These are phyloP conservation scores for Candida cerambycidarum DNA, from an alignment of 805 yeast species.

Conservation along the genomic window DNA sequence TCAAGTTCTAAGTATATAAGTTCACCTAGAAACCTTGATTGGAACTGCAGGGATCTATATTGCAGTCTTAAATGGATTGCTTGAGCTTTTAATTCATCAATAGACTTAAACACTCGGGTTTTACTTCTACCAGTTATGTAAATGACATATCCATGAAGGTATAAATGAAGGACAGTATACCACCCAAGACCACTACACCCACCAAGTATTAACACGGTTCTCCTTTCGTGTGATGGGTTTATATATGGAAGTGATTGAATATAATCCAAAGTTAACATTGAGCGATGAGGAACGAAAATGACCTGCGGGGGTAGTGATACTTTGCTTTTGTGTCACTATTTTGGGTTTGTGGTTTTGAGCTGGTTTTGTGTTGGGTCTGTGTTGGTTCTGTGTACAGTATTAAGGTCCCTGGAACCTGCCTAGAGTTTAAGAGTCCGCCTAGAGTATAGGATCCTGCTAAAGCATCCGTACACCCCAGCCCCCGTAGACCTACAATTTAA, in stretches of 20 bases:
- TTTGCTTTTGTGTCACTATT: too few relatives aligned
- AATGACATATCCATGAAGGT: slow-evolving; percentile 73
- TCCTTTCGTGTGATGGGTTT: slow-evolving; percentile 53
- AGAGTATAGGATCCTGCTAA: too few relatives aligned
- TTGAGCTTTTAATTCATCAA: slow-evolving; percentile 53
- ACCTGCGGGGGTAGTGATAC: background rate
- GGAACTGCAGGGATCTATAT: slow-evolving; percentile 23
- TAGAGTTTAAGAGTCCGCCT: too few relatives aligned
- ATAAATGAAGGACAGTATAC: slow-evolving; percentile 71
- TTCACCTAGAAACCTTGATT: slow-evolving; percentile 33
- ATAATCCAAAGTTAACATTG: slow-evolving; percentile 14
- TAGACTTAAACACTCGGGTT: slow-evolving; percentile 55
- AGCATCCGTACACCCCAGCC: too few relatives aligned
- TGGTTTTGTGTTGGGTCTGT: too few relatives aligned
- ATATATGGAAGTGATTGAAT: slow-evolving; percentile 50
- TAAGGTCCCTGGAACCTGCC: too few relatives aligned
- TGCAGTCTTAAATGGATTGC: slow-evolving; percentile 38
- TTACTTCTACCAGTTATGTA: slow-evolving; percentile 73
- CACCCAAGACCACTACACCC: slow-evolving; percentile 83
- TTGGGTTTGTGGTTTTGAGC: too few relatives aligned
- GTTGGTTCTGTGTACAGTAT: too few relatives aligned
- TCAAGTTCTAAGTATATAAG: slow-evolving; percentile 39
- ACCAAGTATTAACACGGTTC: slow-evolving; percentile 75
- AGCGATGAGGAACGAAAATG: background rate
- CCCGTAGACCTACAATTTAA: too few relatives aligned